Evolutionary conservation across 148 eudicot genomes (phyloP), one percentile per base, ranked within the genome.

Genomic region (Rheum nobile): DNA sequence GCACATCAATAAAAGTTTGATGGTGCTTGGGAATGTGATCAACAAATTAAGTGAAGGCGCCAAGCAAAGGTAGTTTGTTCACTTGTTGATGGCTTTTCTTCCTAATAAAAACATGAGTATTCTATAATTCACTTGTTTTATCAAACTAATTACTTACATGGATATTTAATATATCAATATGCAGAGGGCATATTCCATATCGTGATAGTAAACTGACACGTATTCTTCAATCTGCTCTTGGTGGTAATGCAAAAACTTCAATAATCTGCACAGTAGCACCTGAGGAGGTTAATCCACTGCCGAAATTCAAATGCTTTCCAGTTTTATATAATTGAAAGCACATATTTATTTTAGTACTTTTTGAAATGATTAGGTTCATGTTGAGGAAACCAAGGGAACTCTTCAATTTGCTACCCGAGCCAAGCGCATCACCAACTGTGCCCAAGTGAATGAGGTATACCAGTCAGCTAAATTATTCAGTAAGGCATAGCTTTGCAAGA

Each of bases 341-440:
- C 11, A 17, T 65, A 6, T 75, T 71, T 6, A 39, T 8, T 46
- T 17, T 57, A 46, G 38, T 68, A 74, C 82, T 52, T 81, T 78
- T 75, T 34, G 34, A 38, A 79, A 72, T 57, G 54, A 67, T 72
- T 82, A 94, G 98, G 91, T 80, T 80, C 97, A 95, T 71, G 80
- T 90, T 63, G 99, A 95, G 83, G 99, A 95, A 85, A 88, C 96
- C 46, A 95, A 85, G 77, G 99, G 99, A 83, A 95, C 97, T 71
- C 99, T 95, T 80, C 97, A 95, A 80, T 95, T 95, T 85, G 97
- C 99, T 71, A 95, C 85, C 82, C 86, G 99, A 85, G 99, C 97
- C 71, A 95, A 95, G 70, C 85, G 91, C 73, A 88, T 95, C 71
- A 92, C 99, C 41, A 95, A 95, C 76, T 92, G 97, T 74, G 96